phyloP scores from a whole-genome alignment of 2,329 filamentous ascomycete species.

The Anisogramma anomala region DNA sequence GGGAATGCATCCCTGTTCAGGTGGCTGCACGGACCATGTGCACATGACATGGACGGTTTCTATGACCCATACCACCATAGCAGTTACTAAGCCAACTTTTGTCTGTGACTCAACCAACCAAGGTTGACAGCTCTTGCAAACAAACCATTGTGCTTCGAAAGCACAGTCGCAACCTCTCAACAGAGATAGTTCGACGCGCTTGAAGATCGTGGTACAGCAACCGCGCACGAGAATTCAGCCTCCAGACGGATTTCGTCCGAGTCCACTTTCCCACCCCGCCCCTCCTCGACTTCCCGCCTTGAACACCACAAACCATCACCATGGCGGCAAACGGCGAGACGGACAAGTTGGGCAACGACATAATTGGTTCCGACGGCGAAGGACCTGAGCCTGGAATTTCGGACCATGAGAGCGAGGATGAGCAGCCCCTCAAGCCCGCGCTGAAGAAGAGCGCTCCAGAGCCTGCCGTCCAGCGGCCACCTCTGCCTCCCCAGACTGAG shows the following conservation, averaged over 20 bases:
- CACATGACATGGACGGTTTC: too few species aligned
- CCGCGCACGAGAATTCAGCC: too few species aligned
- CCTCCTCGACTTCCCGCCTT: background rate
- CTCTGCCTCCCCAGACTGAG: constrained; percentile 78
- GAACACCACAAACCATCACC: constrained; percentile 16
- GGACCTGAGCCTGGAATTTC: constrained; percentile 41
- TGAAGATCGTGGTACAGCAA: too few species aligned
- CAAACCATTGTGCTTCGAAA: too few species aligned
- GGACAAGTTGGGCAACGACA: constrained; percentile 58
- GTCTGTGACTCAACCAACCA: too few species aligned
- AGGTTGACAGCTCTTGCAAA: too few species aligned
- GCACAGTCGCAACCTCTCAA: too few species aligned
- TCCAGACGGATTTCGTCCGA: background rate
- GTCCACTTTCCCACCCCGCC: constrained; percentile 3
- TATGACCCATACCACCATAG: too few species aligned
- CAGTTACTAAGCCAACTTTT: too few species aligned
- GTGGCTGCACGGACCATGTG: too few species aligned
- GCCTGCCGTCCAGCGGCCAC: constrained; percentile 41
- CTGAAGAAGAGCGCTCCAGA: constrained; percentile 65
- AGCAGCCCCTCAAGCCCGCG: constrained; percentile 68
- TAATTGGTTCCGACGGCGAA: constrained; percentile 55
- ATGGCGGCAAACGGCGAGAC: constrained; percentile 42
- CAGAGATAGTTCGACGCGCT: too few species aligned
- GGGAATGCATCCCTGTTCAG: too few species aligned
- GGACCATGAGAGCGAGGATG: constrained; percentile 46